Evolutionary conservation across 2,329 filamentous ascomycete species (phyloP).

Genomic region (Ascochyta lentis): DNA sequence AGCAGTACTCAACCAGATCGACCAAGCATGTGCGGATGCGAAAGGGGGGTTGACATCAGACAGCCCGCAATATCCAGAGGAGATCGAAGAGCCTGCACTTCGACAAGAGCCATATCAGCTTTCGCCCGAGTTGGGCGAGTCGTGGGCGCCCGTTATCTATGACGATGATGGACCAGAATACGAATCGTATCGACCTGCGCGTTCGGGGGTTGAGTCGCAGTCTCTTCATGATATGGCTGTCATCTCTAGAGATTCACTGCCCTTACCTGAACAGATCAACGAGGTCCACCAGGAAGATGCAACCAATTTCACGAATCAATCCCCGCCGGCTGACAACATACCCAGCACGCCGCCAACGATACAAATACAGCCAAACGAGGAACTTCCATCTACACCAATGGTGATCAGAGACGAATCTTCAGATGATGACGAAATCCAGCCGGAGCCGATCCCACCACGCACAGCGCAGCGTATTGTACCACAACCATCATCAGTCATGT

Average conservation of each 20-base stretch:
- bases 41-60: constrained; percentile 5
- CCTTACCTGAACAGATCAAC: background rate
- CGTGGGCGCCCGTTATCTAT: constrained; percentile 12
- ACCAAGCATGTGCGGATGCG: constrained; percentile 31
- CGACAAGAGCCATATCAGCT: constrained; percentile 1
- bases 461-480: constrained; percentile 1
- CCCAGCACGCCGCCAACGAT: constrained; percentile 22
- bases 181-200: constrained; percentile 7
- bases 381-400: constrained; percentile 35
- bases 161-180: constrained; percentile 10
- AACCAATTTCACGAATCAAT: constrained; percentile 2
- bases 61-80: constrained; percentile 18
- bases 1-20: constrained; percentile 34
- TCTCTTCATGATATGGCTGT: background rate
- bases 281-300: constrained; percentile 3
- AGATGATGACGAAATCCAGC: constrained; percentile 22
- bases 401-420: constrained; percentile 31
- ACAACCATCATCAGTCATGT: constrained; percentile 2
- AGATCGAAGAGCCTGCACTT: background rate
- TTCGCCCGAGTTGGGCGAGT: constrained; percentile 34
- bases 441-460: constrained; percentile 11
- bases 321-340: constrained; percentile 6
- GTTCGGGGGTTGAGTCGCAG: constrained; percentile 16
- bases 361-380: constrained; percentile 20
- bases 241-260: background rate